Base-by-base conservation (phyloP, 306 rosid genomes). In the Biancaea sappan region DNA sequence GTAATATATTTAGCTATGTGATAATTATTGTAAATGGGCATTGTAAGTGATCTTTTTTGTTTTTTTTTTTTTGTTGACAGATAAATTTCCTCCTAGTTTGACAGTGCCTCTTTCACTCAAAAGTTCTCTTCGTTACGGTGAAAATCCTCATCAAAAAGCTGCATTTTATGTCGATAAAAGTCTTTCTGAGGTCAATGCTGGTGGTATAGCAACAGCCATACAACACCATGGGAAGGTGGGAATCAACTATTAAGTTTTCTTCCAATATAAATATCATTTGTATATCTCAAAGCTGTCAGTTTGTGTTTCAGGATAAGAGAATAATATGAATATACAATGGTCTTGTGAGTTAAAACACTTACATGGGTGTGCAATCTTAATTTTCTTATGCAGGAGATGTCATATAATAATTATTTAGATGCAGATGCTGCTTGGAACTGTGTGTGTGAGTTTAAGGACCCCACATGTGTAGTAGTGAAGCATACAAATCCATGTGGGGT, bases 361-460 rank as follows among this genome's bases (percentile, higher is more conserved):
- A 37, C 60, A 32, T 34, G 4, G 31, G 38, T 48, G 46, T 70
- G 18, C 41, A 51, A 26, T 38, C 25, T 48, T 40, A 47, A 77
- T 65, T 51, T 59, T 82, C 48, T 53, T 61, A 26, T 83, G 88
- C 94, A 94, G 98, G 92, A 88, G 68, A 94, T 94, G 98, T 91
- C 97, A 14, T 91, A 85, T 63, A 94, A 91, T 84, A 94, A 94
- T 86, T 88, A 91, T 73, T 84, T 91, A 85, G 98, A 94, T 64
- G 95, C 95, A 34, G 98, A 94, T 86, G 98, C 94, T 29, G 98
- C 96, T 66, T 94, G 98, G 96, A 94, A 94, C 79, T 91, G 97
- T 77, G 97, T 90, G 41, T 84, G 94, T 26, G 96, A 90, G 87
- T 94, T 91, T 67, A 80, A 32, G 63, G 76, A 83, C 70, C 96